Conservation (phyloP, 257 asterid species). For the Gentiana dahurica region DNA sequence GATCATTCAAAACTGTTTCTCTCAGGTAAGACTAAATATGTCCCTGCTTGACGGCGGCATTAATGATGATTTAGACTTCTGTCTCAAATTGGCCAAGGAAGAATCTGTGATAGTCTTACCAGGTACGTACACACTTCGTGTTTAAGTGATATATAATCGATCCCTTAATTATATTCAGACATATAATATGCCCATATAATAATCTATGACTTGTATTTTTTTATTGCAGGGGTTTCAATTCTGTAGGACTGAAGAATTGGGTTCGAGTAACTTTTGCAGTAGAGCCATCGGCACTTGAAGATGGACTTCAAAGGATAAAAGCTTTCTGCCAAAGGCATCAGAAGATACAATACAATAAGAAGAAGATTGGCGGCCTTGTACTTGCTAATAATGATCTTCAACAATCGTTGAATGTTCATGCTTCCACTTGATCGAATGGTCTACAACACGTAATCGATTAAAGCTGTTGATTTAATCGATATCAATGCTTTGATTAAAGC, state of each 20-base stretch:
- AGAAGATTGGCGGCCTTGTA: no score
- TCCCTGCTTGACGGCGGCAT: constrained; percentile 33
- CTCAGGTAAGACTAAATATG: constrained; percentile 51
- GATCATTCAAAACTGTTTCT: constrained; percentile 8
- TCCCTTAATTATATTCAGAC: constrained; percentile 14
- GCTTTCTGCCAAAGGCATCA: constrained; percentile 50
- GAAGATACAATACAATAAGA: constrained; percentile 33
- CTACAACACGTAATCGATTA: no score
- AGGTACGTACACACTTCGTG: constrained; percentile 24
- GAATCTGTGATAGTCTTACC: constrained; percentile 68
- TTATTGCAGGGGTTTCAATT: constrained; percentile 35
- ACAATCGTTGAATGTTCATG: no score
- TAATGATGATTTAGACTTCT: constrained; percentile 63
- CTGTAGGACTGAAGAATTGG: constrained; percentile 77
- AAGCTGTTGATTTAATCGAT: no score
- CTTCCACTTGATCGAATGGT: no score
- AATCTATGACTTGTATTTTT: neutral
- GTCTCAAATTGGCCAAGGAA: constrained; percentile 58
- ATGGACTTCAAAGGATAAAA: constrained; percentile 49
- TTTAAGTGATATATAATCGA: no score
- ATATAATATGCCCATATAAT: neutral
- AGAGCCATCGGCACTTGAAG: constrained; percentile 58
- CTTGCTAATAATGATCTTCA: no score
- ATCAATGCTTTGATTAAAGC: no score
- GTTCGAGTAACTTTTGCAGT: constrained; percentile 59